Conservation (phyloP, 2,329 filamentous ascomycete genomes). For the Hymenoscyphus repandus region DNA sequence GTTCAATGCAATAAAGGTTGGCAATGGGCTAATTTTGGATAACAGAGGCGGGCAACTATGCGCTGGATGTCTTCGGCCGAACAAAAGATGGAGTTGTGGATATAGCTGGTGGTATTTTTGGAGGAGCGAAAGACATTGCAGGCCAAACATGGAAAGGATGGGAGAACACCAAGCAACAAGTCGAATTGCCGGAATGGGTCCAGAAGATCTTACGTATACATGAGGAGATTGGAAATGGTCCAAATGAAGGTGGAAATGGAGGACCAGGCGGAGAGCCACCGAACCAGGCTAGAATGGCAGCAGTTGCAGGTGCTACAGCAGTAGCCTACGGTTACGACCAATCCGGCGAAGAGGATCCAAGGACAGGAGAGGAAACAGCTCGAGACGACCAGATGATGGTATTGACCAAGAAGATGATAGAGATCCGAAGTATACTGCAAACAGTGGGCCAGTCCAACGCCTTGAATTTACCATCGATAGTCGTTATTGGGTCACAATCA, state of each 20-base stretch:
- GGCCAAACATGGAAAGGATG: conserved; percentile 76
- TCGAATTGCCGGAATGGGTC: conserved; percentile 73
- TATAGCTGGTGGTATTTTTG: conserved; percentile 65
- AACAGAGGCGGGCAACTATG: conserved; percentile 69
- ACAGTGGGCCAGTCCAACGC: conserved; percentile 87
- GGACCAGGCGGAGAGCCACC: conserved; percentile 44
- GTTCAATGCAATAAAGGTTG: not conserved
- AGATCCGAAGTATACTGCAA: conserved; percentile 88
- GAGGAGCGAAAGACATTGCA: conserved; percentile 67
- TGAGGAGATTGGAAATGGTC: conserved; percentile 49
- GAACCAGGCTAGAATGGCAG: conserved; percentile 54
- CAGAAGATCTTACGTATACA: conserved; percentile 63
- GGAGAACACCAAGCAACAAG: conserved; percentile 74
- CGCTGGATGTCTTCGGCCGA: conserved; percentile 67
- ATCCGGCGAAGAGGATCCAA: conserved; percentile 58
- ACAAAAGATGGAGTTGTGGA: conserved; percentile 67
- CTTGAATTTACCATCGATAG: conserved; percentile 87
- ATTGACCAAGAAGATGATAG: conserved; percentile 98
- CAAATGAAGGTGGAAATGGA: conserved; percentile 32
- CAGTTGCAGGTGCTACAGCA: conserved; percentile 62
- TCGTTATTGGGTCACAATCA: conserved; percentile 98
- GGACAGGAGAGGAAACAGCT: conserved; percentile 60
- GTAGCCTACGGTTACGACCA: conserved; percentile 75
- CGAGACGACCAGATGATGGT: conserved; percentile 99
- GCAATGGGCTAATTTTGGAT: not conserved